These are phyloP conservation scores for Westerdykella aurantiaca DNA, from an alignment of 2,329 filamentous ascomycete genomes.

Conservation along the genomic window DNA sequence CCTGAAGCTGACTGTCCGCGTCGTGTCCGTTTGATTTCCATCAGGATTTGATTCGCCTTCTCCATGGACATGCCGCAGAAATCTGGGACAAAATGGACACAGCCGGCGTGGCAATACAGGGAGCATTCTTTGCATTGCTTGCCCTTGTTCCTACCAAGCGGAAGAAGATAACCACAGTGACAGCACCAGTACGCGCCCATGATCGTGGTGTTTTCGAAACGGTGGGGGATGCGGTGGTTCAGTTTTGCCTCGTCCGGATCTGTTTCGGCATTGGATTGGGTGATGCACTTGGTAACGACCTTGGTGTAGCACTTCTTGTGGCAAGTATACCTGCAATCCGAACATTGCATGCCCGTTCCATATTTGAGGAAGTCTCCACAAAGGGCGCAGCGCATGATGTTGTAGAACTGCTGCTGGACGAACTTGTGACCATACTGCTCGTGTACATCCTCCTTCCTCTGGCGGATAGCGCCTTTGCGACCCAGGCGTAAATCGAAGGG, in stretches of 20 bases:
- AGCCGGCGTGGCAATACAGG: constrained; percentile 84
- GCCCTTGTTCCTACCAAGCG: constrained; percentile 91
- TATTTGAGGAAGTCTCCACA: constrained; percentile 99
- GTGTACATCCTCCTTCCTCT: constrained; percentile 96
- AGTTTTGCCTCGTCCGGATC: constrained; percentile 99
- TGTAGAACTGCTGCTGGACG: constrained; percentile 97
- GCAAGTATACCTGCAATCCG: constrained; percentile 99
- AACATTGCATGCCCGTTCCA: constrained; percentile 97
- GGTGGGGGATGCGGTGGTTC: constrained; percentile 97
- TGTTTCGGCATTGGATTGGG: constrained; percentile 96
- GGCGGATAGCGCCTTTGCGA: constrained; percentile 90
- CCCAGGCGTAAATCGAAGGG: constrained; percentile 85
- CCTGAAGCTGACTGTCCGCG: constrained; percentile 54
- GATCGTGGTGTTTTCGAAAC: constrained; percentile 94
- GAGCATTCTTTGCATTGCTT: constrained; percentile 90
- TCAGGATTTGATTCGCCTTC: constrained; percentile 86
- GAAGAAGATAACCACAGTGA: constrained; percentile 93
- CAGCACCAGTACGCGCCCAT: constrained; percentile 99
- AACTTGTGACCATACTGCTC: constrained; percentile 99
- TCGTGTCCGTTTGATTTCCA: constrained; percentile 77
- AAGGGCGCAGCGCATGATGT: constrained; percentile 98
- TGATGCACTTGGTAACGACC: constrained; percentile 99
- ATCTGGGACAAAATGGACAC: constrained; percentile 91
- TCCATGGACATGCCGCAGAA: constrained; percentile 99
- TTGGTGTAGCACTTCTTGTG: constrained; percentile 95